A percentile compares a stretch with the other conserved stretches of the same genome.
phyloP scores from a whole-genome alignment of 768 basidiomycete species.

The Lactifluus hygrophoroides region DNA sequence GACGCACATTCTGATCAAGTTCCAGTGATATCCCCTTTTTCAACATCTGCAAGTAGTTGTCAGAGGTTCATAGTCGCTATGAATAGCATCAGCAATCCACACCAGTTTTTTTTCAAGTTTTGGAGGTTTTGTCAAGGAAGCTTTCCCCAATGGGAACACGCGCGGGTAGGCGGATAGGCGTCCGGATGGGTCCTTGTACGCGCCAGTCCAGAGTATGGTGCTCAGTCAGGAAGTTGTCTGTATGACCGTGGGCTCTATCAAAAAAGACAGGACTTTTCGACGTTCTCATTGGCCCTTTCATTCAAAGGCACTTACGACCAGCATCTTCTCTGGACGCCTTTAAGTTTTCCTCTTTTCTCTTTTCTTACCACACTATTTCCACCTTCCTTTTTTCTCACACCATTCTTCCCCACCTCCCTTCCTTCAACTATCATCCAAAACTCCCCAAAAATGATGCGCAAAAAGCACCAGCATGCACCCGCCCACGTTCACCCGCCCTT shows the following conservation, averaged over 20 bases:
- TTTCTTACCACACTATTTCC: background rate
- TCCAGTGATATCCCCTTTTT: too few relatives aligned
- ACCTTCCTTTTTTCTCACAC: background rate
- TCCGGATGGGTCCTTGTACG: too few relatives aligned
- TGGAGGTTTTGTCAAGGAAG: too few relatives aligned
- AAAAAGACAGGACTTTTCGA: conserved; percentile 4
- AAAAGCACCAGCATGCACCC: background rate
- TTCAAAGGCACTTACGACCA: background rate
- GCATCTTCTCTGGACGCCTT: background rate
- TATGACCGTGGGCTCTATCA: background rate
- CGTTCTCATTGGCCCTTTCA: background rate
- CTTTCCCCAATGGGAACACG: background rate
- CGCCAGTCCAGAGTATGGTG: background rate
- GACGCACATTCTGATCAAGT: background rate
- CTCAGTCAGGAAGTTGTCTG: background rate
- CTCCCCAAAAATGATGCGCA: background rate
- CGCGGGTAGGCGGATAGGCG: background rate
- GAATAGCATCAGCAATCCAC: background rate
- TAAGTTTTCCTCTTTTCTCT: background rate
- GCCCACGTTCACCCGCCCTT: conserved; percentile 5
- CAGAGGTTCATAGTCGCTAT: background rate
- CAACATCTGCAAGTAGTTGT: background rate
- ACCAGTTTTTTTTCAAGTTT: too few relatives aligned
- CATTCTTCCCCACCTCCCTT: background rate
- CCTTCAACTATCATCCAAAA: too few relatives aligned